phyloP scores from a whole-genome alignment of 139 green algal genomes.

The Medakamo hakoo region DNA sequence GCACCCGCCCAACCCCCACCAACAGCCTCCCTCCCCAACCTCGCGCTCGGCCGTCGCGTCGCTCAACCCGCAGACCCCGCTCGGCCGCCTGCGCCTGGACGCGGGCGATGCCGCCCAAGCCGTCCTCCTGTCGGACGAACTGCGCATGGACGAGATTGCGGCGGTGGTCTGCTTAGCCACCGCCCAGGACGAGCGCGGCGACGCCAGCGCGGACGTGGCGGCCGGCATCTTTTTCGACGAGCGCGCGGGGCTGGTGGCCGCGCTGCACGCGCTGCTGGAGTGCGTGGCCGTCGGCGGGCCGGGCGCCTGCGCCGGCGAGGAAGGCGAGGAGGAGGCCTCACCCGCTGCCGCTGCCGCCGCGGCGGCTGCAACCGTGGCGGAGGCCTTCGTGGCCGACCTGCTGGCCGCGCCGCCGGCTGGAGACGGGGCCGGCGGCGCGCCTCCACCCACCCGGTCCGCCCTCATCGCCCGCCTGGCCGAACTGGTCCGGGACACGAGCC shows the following conservation, averaged over 20 bases:
- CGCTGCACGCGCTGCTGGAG: neutral
- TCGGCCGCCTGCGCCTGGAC: neutral
- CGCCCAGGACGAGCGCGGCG: neutral
- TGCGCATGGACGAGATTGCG: neutral
- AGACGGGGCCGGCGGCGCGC: neutral
- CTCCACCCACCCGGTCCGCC: no score
- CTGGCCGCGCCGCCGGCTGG: neutral
- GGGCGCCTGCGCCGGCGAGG: no score
- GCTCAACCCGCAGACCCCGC: neutral
- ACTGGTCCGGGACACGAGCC: no score
- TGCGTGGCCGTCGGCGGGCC: neutral
- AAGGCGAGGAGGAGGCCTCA: no score
- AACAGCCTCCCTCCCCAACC: neutral
- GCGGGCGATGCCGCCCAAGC: neutral
- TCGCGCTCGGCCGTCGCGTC: neutral
- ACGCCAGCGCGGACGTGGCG: neutral
- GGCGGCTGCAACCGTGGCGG: neutral
- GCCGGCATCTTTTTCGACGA: neutral
- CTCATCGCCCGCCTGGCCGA: no score
- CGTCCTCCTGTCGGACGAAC: neutral
- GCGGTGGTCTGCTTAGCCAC: neutral
- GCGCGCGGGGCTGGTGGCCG: neutral
- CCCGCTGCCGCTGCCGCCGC: no score
- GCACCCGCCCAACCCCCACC: neutral
- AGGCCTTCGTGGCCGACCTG: neutral